phyloP scores from a whole-genome alignment of 1,284 basidiomycete genomes.

The Ustilago esculenta region DNA sequence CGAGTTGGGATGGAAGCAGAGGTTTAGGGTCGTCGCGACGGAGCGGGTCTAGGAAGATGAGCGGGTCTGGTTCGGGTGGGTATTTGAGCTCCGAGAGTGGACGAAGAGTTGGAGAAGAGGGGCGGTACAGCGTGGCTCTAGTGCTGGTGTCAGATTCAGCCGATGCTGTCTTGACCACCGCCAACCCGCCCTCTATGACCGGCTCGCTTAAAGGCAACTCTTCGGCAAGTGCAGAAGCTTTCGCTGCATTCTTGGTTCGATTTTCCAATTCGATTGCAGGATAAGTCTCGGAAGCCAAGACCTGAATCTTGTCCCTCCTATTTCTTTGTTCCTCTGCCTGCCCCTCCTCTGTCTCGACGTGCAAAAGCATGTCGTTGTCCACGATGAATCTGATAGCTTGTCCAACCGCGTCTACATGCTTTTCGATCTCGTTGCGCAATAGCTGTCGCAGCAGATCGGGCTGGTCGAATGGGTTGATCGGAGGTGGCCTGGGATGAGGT shows the following conservation, averaged over 20 bases:
- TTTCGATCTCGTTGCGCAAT: conserved; percentile 85
- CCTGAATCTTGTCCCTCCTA: conserved; percentile 37
- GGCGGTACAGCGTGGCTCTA: conserved; percentile 33
- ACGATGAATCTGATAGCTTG: conserved; percentile 93
- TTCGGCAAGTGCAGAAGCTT: conserved; percentile 1
- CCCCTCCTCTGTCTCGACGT: conserved; percentile 83
- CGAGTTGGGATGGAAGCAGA: conserved; percentile 52
- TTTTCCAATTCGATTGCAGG: neutral
- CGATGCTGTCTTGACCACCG: conserved; percentile 9
- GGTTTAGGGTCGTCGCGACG: conserved; percentile 63
- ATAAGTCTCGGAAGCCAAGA: conserved; percentile 6
- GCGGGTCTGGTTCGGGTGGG: conserved; percentile 63
- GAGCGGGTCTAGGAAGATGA: conserved; percentile 64
- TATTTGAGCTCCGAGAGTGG: conserved; percentile 53
- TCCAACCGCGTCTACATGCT: conserved; percentile 89
- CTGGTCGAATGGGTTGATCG: conserved; percentile 60
- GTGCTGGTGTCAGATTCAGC: neutral
- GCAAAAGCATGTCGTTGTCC: conserved; percentile 85
- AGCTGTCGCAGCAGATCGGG: conserved; percentile 70
- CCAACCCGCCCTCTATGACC: conserved; percentile 22
- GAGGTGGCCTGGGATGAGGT: conserved; percentile 50
- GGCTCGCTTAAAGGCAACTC: conserved; percentile 12
- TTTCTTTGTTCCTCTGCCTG: conserved; percentile 74
- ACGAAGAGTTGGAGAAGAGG: conserved; percentile 48
- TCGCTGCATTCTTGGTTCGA: neutral